Conservation (phyloP, 495 filamentous ascomycete genomes). For the Parathielavia appendiculata region DNA sequence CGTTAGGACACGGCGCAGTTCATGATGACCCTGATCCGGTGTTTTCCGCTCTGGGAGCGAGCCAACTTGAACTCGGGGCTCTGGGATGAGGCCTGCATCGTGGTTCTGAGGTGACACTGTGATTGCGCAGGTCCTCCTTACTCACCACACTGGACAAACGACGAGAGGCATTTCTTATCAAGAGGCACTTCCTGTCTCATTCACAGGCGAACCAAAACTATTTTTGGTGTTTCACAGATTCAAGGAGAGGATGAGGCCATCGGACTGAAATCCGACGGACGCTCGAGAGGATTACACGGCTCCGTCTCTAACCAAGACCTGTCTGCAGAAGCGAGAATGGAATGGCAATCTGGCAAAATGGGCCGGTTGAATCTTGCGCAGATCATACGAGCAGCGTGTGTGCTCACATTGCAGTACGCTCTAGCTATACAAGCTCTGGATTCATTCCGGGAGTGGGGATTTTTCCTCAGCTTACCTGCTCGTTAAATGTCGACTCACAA, state of each 20-base stretch:
- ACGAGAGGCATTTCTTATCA: too few relatives aligned
- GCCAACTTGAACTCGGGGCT: too few relatives aligned
- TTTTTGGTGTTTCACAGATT: constrained; percentile 4
- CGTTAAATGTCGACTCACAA: too few relatives aligned
- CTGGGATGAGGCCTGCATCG: too few relatives aligned
- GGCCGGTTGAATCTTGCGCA: constrained; percentile 40
- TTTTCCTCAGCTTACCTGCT: too few relatives aligned
- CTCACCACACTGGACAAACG: too few relatives aligned
- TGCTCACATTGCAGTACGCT: neutral
- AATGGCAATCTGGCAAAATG: constrained; percentile 39
- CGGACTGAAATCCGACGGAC: neutral
- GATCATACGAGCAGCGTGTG: constrained; percentile 46
- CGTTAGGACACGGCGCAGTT: neutral
- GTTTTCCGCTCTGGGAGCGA: too few relatives aligned
- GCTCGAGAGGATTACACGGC: neutral
- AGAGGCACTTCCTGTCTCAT: neutral
- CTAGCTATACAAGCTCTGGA: too few relatives aligned
- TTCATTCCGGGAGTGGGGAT: too few relatives aligned
- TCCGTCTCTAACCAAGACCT: constrained; percentile 22
- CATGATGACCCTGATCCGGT: too few relatives aligned
- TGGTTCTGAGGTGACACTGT: too few relatives aligned
- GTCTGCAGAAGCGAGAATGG: constrained; percentile 20
- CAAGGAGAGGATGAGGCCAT: neutral
- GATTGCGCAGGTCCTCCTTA: too few relatives aligned
- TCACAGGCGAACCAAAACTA: neutral